phyloP scores from a whole-genome alignment of 139 green algal genomes.

The Nannochloris sp. region DNA sequence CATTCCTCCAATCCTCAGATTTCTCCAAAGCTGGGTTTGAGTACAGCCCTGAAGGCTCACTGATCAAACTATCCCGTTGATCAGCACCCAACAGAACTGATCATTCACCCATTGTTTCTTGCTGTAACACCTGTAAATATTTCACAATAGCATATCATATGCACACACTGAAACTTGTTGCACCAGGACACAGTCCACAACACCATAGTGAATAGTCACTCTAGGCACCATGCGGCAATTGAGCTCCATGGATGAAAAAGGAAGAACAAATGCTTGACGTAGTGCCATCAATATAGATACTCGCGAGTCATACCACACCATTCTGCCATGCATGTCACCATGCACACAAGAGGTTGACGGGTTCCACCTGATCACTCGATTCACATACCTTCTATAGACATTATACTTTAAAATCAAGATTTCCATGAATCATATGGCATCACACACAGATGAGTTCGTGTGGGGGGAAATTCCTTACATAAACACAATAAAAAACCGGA shows the following conservation, averaged over 20 bases:
- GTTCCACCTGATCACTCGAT: too few relatives aligned
- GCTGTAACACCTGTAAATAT: not conserved
- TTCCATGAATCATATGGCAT: not conserved
- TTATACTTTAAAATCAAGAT: too few relatives aligned
- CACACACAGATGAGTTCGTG: too few relatives aligned
- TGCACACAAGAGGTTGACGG: too few relatives aligned
- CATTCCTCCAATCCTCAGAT: slow-evolving; percentile 51
- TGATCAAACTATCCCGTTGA: slow-evolving; percentile 29
- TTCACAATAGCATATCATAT: not conserved
- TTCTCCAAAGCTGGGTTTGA: slow-evolving; percentile 56
- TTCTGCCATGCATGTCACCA: too few relatives aligned
- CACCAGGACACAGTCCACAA: not conserved
- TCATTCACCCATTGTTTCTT: not conserved
- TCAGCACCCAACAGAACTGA: too few relatives aligned
- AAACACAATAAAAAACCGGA: too few relatives aligned
- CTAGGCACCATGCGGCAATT: slow-evolving; percentile 14
- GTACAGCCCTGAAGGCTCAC: slow-evolving; percentile 13
- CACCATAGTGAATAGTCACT: slow-evolving; percentile 1
- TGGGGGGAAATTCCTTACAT: not conserved
- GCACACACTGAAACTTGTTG: not conserved
- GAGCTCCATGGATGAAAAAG: slow-evolving; percentile 1
- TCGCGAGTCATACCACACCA: not conserved
- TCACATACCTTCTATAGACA: not conserved
- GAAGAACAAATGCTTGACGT: slow-evolving; percentile 18
- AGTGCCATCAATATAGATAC: not conserved